Evolutionary conservation across 2,329 filamentous ascomycete genomes (phyloP).

Genomic region (Botryotinia calthae): DNA sequence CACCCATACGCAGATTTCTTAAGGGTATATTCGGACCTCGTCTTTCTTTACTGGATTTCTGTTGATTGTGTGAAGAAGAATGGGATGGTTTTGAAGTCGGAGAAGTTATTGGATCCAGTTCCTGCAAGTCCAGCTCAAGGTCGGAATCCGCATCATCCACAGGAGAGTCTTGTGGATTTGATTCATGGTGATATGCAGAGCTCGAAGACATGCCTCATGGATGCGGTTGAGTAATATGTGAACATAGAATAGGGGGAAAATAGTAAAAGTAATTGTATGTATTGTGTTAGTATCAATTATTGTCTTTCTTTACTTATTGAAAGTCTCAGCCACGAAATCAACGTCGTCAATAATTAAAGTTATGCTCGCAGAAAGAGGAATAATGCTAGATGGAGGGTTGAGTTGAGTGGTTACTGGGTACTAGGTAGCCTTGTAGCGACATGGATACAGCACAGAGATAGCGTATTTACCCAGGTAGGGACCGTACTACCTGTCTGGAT

Average conservation of each 20-base stretch:
- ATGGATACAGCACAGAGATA: neutral
- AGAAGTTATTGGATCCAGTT: constrained; percentile 63
- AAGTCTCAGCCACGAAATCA: constrained; percentile 8
- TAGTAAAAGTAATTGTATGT: neutral
- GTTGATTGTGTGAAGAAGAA: constrained; percentile 32
- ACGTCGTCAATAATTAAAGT: neutral
- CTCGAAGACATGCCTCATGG: constrained; percentile 42
- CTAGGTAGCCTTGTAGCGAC: neutral
- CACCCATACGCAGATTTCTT: constrained; percentile 66
- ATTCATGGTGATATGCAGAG: constrained; percentile 35
- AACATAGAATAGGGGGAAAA: neutral
- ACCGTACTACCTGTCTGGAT: too few relatives aligned
- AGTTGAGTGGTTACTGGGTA: neutral
- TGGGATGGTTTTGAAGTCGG: constrained; percentile 31
- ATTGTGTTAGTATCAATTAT: neutral
- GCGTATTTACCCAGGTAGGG: too few relatives aligned
- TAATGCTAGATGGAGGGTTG: neutral
- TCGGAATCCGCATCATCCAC: constrained; percentile 72
- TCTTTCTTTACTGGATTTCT: constrained; percentile 35
- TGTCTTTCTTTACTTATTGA: neutral
- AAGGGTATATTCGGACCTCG: constrained; percentile 58
- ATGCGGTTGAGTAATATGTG: constrained; percentile 31
- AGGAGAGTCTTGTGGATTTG: constrained; percentile 56
- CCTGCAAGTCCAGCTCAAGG: constrained; percentile 72
- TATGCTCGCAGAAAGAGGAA: neutral